Evolutionary conservation across 108 stramenopile species (phyloP), one percentile per base, ranked within the genome.

Genomic region (Phaeodactylum tricornutum): DNA sequence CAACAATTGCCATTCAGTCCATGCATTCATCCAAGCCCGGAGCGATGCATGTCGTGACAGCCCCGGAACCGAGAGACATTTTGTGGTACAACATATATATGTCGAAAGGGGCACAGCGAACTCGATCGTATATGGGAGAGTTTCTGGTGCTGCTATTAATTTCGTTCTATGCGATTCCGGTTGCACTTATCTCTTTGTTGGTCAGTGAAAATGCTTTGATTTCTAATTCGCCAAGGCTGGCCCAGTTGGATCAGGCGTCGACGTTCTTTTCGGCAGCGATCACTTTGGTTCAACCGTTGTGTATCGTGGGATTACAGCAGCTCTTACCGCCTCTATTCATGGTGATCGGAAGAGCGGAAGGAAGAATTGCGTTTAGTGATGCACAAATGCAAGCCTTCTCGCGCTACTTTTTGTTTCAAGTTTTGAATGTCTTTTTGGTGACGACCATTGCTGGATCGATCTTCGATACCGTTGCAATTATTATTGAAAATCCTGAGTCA

Each of bases 11-110:
- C 3, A 88, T 81, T 53, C 93, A 94, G 43, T 81, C 79, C 20
- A 89, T 94, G 86, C 93, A 94, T 60, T 77, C 75, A 1, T 72
- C 74, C 1, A 81, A 77, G 41, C 87, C 93, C 7, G 93, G 93
- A 21, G 61, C 74, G 0, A 88, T 94, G 88, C 74, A 82, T 42
- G 84, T 94, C 0, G 50, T 55, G 4, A 80, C 77, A 22, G 88
- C 88, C 27, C 93, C 93, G 4, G 93, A 94, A 53, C 87, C 93
- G 14, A 36, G 84, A 50, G 93, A 87, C 25, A 60, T 91, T 48
- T 35, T 90, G 19, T 90, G 86, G 86, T 67, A 83, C 33, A 94
- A 94, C 42, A 76, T 88, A 14, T 91, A 90, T 53, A 67, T 87
- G 17, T 74, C 78, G 36, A 84, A 87, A 47, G 84, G 82, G 17